Percentiles rank a stretch among this genome's conserved stretches.
These are phyloP conservation scores for Pholiota molesta DNA, from an alignment of 768 basidiomycete species.

Conservation along the genomic window DNA sequence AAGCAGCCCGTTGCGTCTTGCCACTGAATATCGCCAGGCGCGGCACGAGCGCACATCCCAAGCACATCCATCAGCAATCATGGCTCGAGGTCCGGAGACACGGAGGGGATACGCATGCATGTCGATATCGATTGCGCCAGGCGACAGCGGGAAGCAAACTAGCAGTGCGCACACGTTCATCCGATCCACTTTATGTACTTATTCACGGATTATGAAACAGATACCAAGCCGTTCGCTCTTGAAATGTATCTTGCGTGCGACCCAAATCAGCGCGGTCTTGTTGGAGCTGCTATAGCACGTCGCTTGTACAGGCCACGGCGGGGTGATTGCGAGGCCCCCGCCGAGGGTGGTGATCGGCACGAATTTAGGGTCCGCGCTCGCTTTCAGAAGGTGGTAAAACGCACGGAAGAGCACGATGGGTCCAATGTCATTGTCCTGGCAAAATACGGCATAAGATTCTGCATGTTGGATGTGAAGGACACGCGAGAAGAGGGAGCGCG, in stretches of 20 bases:
- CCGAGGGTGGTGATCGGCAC: conserved; percentile 8
- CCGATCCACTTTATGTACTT: background rate
- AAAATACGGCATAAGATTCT: background rate
- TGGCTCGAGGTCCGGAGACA: background rate
- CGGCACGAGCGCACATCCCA: no score
- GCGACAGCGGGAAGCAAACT: conserved; percentile 5
- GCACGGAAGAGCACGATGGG: conserved; percentile 6
- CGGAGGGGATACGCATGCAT: conserved; percentile 3
- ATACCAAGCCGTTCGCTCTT: conserved; percentile 14
- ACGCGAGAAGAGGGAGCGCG: no score
- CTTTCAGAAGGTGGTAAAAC: conserved; percentile 5
- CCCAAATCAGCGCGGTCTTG: conserved; percentile 11
- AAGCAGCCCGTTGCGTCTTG: no score
- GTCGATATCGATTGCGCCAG: background rate
- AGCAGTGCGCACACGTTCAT: no score
- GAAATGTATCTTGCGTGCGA: conserved; percentile 14
- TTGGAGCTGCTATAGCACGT: background rate
- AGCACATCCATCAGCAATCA: no score
- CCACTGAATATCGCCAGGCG: no score
- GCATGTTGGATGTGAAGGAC: background rate
- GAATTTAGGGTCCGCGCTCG: conserved; percentile 1
- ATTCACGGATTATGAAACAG: background rate
- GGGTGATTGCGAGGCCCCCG: background rate
- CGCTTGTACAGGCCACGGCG: background rate
- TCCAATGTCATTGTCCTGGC: conserved; percentile 9